Evolutionary conservation across 1,284 basidiomycete species (phyloP).

Genomic region (Puccinia horiana): DNA sequence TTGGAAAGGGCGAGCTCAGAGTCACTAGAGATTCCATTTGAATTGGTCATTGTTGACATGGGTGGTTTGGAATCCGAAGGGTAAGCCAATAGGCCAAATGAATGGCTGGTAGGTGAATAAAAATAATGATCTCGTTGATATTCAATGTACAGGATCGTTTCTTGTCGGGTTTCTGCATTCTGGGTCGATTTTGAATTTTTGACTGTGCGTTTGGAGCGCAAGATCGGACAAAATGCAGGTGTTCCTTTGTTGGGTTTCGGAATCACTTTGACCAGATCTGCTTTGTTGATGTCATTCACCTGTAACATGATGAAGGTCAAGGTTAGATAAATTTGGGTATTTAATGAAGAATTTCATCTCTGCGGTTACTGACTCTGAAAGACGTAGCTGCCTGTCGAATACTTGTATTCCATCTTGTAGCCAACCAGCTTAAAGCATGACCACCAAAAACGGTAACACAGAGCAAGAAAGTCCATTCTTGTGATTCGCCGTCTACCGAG

Average conservation of each 20-base stretch:
- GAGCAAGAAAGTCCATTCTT: conserved; percentile 76
- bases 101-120: conserved; percentile 66
- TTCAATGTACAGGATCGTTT: conserved; percentile 76
- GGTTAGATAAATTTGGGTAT: neutral
- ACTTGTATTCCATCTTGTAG: conserved; percentile 84
- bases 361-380: conserved; percentile 9
- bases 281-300: conserved; percentile 71
- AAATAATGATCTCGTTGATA: conserved; percentile 96
- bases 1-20: conserved; percentile 56
- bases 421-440: conserved; percentile 88
- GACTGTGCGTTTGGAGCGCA: conserved; percentile 48
- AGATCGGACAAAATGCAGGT: conserved; percentile 63
- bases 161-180: conserved; percentile 61
- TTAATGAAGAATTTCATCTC: neutral
- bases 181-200: conserved; percentile 15
- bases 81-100: conserved; percentile 83
- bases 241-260: conserved; percentile 83
- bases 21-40: conserved; percentile 61
- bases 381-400: conserved; percentile 68
- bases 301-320: conserved; percentile 55
- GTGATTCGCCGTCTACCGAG: conserved; percentile 54
- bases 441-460: conserved; percentile 79
- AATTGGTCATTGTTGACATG: conserved; percentile 69
- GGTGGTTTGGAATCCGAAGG: conserved; percentile 76
- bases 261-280: conserved; percentile 78